These are phyloP conservation scores for Pestalotiopsis sp. DNA, from an alignment of 2,329 filamentous ascomycete genomes.

Conservation along the genomic window DNA sequence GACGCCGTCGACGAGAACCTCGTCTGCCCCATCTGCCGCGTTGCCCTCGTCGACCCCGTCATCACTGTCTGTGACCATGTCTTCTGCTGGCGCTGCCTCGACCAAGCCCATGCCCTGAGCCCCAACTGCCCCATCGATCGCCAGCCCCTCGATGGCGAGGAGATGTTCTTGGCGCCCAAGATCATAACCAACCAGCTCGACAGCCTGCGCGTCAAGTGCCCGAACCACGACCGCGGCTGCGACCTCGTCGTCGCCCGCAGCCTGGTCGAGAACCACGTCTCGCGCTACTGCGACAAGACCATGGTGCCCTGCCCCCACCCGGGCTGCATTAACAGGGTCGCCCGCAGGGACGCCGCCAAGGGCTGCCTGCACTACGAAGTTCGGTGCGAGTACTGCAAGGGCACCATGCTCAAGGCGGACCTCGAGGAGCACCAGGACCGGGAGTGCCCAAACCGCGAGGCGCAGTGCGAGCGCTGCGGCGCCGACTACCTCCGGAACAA, in stretches of 20 bases:
- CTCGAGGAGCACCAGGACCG: conserved; percentile 46
- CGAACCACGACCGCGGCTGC: conserved; percentile 56
- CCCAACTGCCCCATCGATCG: conserved; percentile 62
- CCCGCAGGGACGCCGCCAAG: conserved; percentile 52
- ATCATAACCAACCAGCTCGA: conserved; percentile 65
- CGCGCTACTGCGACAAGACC: conserved; percentile 58
- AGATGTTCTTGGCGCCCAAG: conserved; percentile 38
- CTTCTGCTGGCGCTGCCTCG: conserved; percentile 63
- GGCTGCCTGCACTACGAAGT: conserved; percentile 58
- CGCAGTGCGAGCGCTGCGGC: conserved; percentile 53
- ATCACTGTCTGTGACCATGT: conserved; percentile 68
- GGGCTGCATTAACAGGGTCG: conserved; percentile 54
- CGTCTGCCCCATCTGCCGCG: conserved; percentile 60
- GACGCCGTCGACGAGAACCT: conserved; percentile 48
- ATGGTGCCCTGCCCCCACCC: conserved; percentile 59
- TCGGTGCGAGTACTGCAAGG: conserved; percentile 58
- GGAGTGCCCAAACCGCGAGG: conserved; percentile 49
- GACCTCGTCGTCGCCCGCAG: conserved; percentile 53
- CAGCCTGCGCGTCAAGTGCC: conserved; percentile 60
- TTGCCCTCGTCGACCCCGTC: conserved; percentile 62
- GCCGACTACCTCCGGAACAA: conserved; percentile 46
- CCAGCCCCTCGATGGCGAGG: conserved; percentile 36
- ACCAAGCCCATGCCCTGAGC: conserved; percentile 44
- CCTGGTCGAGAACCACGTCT: conserved; percentile 58
- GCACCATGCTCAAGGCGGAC: conserved; percentile 50